Evolutionary conservation across 1,284 basidiomycete genomes (phyloP).

Genomic region (Apiotrichum sp.): DNA sequence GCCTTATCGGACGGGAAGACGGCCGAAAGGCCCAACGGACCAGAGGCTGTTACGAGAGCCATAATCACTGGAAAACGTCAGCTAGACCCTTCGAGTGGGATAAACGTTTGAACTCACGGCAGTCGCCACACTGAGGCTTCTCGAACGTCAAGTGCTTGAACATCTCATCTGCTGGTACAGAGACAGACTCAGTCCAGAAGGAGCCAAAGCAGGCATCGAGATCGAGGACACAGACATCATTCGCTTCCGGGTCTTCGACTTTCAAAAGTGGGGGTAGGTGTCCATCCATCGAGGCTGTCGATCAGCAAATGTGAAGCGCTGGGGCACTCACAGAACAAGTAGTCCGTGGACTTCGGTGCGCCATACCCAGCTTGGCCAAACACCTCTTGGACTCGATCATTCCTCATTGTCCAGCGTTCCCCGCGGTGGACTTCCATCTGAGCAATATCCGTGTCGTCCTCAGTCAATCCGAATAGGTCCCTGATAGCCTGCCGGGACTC

Average conservation of each 20-base stretch:
- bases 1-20: slow-evolving; percentile 47
- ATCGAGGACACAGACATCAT: slow-evolving; percentile 31
- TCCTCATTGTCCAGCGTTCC: slow-evolving; percentile 34
- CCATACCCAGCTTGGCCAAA: slow-evolving; percentile 37
- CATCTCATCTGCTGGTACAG: slow-evolving; percentile 42
- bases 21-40: slow-evolving; percentile 49
- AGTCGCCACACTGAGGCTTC: slow-evolving; percentile 52
- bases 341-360: slow-evolving; percentile 32
- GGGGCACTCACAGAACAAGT: slow-evolving; percentile 30
- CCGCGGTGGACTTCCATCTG: slow-evolving; percentile 38
- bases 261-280: slow-evolving; percentile 33
- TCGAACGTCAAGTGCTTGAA: slow-evolving; percentile 52
- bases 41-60: slow-evolving; percentile 50
- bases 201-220: slow-evolving; percentile 42
- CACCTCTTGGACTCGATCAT: slow-evolving; percentile 22
- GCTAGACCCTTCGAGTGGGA: not conserved
- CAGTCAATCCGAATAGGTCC: slow-evolving; percentile 28
- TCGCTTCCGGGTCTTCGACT: slow-evolving; percentile 10
- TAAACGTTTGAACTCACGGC: slow-evolving; percentile 41
- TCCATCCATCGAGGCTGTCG: slow-evolving; percentile 34
- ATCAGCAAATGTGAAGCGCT: slow-evolving; percentile 5
- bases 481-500: slow-evolving; percentile 26
- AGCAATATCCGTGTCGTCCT: slow-evolving; percentile 28
- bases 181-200: slow-evolving; percentile 35
- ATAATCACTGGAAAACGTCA: slow-evolving; percentile 45